Conservation (phyloP, 1,139 yeast species). For the Saccharomycopsis hybrid region DNA sequence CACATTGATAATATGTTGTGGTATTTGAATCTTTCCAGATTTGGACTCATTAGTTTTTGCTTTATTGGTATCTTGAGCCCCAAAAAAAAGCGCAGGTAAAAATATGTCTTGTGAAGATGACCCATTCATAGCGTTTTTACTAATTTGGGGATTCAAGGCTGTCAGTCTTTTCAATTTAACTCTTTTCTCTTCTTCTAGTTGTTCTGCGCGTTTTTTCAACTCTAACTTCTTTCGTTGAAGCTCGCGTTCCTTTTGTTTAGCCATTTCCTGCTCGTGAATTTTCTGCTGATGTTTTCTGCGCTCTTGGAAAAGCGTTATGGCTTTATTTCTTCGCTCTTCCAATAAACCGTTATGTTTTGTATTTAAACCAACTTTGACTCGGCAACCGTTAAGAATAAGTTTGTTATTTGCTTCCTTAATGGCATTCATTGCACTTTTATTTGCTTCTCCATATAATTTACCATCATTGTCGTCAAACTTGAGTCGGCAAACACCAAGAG, state of each 20-base stretch:
- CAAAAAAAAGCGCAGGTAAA: neutral
- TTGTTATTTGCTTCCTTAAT: slow-evolving; percentile 30
- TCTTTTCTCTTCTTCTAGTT: slow-evolving; percentile 9
- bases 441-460: slow-evolving; percentile 34
- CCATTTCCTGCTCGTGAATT: slow-evolving; percentile 22
- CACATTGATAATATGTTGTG: slow-evolving; percentile 26
- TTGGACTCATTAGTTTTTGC: neutral
- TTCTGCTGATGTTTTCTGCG: slow-evolving; percentile 22
- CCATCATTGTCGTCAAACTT: slow-evolving; percentile 55
- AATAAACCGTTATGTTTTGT: slow-evolving; percentile 25
- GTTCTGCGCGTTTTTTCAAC: slow-evolving; percentile 15
- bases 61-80: neutral
- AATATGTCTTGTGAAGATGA: neutral
- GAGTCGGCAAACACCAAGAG: slow-evolving; percentile 67
- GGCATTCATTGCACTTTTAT: slow-evolving; percentile 40
- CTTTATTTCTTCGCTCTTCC: slow-evolving; percentile 25
- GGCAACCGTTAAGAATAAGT: slow-evolving; percentile 31
- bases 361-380: slow-evolving; percentile 30
- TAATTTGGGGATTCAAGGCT: neutral
- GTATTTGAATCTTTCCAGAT: neutral
- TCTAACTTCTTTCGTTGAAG: slow-evolving; percentile 22
- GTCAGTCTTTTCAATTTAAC: slow-evolving; percentile 8
- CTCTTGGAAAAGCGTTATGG: slow-evolving; percentile 25
- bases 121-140: neutral
- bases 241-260: slow-evolving; percentile 21